Base-by-base conservation (phyloP, 2,329 filamentous ascomycete species). In the Hypoxylon sp. region DNA sequence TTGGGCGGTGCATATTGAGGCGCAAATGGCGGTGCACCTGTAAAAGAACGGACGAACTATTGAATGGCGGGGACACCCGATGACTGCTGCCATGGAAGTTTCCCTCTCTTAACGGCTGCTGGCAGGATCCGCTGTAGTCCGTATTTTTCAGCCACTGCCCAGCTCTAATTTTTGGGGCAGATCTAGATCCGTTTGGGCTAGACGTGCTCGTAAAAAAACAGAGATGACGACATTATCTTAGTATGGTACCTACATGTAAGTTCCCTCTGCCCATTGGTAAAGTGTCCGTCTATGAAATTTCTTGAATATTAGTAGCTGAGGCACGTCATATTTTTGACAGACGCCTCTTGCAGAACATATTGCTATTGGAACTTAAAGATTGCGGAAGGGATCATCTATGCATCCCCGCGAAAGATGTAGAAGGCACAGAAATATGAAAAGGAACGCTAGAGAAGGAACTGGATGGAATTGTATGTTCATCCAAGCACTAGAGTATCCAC, bases 181-280 rank as follows among this genome's bases (percentile, higher is more conserved):
- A 21, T 35, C 50, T 60, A 57, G 39, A 67, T 42, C 17, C 27
- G 29, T 57, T 60, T 19, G 44, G 42, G 53, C 27, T 57, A 62
- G 57, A 46, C 29, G 39, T 35, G 17, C 61, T 68, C 61, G 65
- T 61, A 54, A 60, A 59, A 59, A 27, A 27, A 52, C 8, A 35
- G 48, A 17, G 39, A 67, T 69, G 67, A 69, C 67, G 67, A 63
- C 67, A 67, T 68, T 42, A 35, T 19, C 35, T 62, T 42, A n/a
- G 4, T 31, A 46, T 48, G 39, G 44, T 37, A 19, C 37, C 61
- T 37, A 24, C 13, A 27, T 51, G 24, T 44, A 24, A 29, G 51
- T 42, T 37, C 29, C 8, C 15, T 54, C 6, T 17, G 37, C 19
- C 32, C 29, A 10, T 17, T 11, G 39, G 7, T 44, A 21, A 39